Percentiles rank a stretch among this genome's conserved stretches.
These are phyloP conservation scores for Rasamsonia emersonii DNA, from an alignment of 2,329 filamentous ascomycete genomes.

Conservation along the genomic window DNA sequence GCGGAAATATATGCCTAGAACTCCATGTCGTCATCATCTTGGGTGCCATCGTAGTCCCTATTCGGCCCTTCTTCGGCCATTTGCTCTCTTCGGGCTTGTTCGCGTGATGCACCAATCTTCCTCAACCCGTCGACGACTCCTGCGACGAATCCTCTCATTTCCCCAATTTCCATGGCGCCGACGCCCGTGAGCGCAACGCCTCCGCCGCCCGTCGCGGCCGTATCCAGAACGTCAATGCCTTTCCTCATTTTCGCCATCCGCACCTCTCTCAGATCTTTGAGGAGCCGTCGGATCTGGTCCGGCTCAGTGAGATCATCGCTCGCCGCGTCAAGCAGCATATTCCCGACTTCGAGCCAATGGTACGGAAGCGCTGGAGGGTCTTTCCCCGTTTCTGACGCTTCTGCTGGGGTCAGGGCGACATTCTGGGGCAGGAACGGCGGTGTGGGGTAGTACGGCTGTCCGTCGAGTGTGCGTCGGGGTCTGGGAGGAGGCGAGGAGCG, in stretches of 20 bases:
- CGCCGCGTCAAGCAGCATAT: slow-evolving; percentile 77
- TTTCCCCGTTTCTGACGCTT: slow-evolving; percentile 33
- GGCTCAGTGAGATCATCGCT: slow-evolving; percentile 70
- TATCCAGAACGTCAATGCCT: slow-evolving; percentile 61
- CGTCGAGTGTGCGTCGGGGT: slow-evolving; percentile 29
- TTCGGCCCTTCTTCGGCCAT: slow-evolving; percentile 59
- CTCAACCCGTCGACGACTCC: slow-evolving; percentile 82
- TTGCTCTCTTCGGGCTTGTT: slow-evolving; percentile 67
- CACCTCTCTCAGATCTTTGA: slow-evolving; percentile 79
- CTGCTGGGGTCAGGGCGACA: slow-evolving; percentile 55
- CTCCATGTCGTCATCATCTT: slow-evolving; percentile 51
- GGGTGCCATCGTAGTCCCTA: slow-evolving; percentile 36
- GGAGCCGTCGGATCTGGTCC: slow-evolving; percentile 62
- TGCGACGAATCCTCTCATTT: slow-evolving; percentile 73
- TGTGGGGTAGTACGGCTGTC: slow-evolving; percentile 37
- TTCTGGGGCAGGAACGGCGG: slow-evolving; percentile 74
- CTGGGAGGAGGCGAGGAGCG: slow-evolving; percentile 16
- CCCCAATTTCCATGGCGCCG: slow-evolving; percentile 85
- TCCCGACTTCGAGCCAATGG: slow-evolving; percentile 88
- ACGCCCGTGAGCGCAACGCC: slow-evolving; percentile 73
- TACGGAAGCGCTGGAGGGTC: slow-evolving; percentile 58
- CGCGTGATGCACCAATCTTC: slow-evolving; percentile 71
- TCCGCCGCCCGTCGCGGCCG: slow-evolving; percentile 40
- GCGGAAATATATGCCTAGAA: slow-evolving; percentile 21
- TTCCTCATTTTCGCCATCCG: slow-evolving; percentile 80